phyloP scores from a whole-genome alignment of 768 basidiomycete genomes.

The Austroboletus eburneus region DNA sequence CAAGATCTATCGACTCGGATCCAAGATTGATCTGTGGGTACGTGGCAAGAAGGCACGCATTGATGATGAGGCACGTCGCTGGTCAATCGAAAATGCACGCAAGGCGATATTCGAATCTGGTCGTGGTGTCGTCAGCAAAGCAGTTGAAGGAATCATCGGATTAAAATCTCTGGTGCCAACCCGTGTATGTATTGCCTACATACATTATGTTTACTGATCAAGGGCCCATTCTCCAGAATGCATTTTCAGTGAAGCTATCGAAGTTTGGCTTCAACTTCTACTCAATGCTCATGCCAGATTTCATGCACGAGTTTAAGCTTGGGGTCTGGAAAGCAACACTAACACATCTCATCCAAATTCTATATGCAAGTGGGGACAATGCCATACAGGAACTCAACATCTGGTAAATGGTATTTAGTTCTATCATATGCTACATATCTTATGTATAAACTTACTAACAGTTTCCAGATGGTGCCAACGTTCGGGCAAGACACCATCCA shows the following conservation, averaged over 20 bases:
- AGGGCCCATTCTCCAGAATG: conserved; percentile 24
- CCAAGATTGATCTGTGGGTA: neutral
- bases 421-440: neutral
- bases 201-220: neutral
- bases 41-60: neutral
- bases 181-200: neutral
- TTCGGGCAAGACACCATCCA: conserved; percentile 33
- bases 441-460: neutral
- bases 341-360: conserved; percentile 4
- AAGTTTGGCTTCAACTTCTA: conserved; percentile 24
- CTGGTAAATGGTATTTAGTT: conserved; percentile 13
- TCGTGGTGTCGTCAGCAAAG: neutral
- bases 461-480: conserved; percentile 18
- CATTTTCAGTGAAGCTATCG: conserved; percentile 25
- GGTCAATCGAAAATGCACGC: neutral
- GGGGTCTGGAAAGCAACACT: conserved; percentile 29
- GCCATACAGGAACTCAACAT: conserved; percentile 23
- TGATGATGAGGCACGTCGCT: neutral
- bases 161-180: neutral
- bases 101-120: neutral
- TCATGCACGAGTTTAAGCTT: conserved; percentile 35
- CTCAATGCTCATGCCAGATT: conserved; percentile 25
- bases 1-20: neutral
- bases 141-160: neutral
- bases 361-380: neutral